These are phyloP conservation scores for Medicago truncatula DNA, from an alignment of 306 rosid genomes.

Conservation along the genomic window MtrunA17r5.0-ANR NC_053045.1:37547001-37547500, in stretches of 20 bases:
- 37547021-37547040: constrained; percentile 83
- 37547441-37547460: constrained; percentile 1
- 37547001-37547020: constrained; percentile 92
- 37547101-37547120: constrained; percentile 81
- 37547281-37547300: constrained; percentile 80
- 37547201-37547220: not conserved
- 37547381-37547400: constrained; percentile 88
- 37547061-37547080: constrained; percentile 90
- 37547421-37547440: constrained; percentile 99
- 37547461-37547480: not conserved
- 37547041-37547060: constrained; percentile 76
- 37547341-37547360: constrained; percentile 89
- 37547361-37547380: constrained; percentile 91
- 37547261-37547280: constrained; percentile 56
- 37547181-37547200: constrained; percentile 19
- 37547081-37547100: constrained; percentile 74
- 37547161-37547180: constrained; percentile 42
- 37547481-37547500: constrained; percentile 7
- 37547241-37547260: constrained; percentile 15
- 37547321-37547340: constrained; percentile 89
- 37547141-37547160: constrained; percentile 90
- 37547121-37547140: constrained; percentile 72
- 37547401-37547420: constrained; percentile 72
- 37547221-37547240: constrained; percentile 12
- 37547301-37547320: constrained; percentile 92